A percentile compares a stretch with the other conserved stretches of the same genome.
phyloP scores from a whole-genome alignment of 139 green algal species.

The Gonium pectorale region DNA sequence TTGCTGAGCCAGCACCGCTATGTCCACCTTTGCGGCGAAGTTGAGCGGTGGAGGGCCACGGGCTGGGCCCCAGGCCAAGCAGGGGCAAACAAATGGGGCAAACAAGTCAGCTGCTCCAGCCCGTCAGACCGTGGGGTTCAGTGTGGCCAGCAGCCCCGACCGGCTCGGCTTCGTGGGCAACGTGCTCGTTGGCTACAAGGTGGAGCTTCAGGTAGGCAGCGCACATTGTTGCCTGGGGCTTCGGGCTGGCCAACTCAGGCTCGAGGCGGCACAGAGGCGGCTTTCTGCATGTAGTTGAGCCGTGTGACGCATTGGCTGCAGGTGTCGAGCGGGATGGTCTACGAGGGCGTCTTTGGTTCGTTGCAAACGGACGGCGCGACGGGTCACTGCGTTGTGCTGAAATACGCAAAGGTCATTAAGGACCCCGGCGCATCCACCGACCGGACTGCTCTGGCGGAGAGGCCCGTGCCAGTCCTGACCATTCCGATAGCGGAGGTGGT shows the following conservation, averaged over 20 bases:
- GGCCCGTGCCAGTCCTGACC: conserved; percentile 55
- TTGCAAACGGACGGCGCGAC: conserved; percentile 41
- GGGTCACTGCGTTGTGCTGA: conserved; percentile 63
- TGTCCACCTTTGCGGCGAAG: conserved; percentile 20
- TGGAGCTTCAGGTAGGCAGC: conserved; percentile 80
- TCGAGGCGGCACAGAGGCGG: no score
- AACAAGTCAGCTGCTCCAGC: not conserved
- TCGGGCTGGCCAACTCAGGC: no score
- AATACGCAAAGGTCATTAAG: conserved; percentile 65
- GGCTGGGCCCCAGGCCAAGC: no score
- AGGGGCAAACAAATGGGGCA: no score
- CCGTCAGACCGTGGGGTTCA: conserved; percentile 27
- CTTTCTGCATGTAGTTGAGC: no score
- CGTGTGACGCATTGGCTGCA: conserved; percentile 42
- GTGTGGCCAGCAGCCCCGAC: not conserved
- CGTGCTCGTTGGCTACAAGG: conserved; percentile 79
- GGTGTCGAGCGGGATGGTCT: conserved; percentile 68
- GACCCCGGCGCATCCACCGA: conserved; percentile 34
- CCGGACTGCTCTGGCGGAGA: conserved; percentile 53
- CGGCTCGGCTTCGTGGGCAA: conserved; percentile 59
- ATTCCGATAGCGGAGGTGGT: conserved; percentile 63
- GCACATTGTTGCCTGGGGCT: no score
- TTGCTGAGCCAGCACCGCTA: no score
- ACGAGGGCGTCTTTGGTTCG: conserved; percentile 81
- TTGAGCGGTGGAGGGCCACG: not conserved